Evolutionary conservation across 306 rosid species (phyloP).

Genomic region (Vicia villosa): DNA sequence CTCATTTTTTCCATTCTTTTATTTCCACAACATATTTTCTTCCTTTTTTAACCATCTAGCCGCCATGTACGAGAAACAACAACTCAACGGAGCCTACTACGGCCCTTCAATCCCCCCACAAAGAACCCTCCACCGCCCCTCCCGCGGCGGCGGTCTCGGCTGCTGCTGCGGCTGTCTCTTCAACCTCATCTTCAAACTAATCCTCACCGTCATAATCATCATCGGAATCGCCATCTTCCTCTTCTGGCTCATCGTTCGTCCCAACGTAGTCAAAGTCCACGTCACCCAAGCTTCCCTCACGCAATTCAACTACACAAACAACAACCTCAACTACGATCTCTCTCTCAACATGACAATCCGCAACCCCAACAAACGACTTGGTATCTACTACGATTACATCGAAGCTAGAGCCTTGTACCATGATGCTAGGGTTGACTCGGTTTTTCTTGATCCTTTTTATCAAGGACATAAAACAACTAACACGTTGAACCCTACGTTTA

Average conservation of each 20-base stretch:
- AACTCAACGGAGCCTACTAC: slow-evolving; percentile 79
- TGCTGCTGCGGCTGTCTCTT: slow-evolving; percentile 45
- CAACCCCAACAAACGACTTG: slow-evolving; percentile 70
- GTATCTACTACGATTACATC: slow-evolving; percentile 67
- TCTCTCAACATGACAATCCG: slow-evolving; percentile 53
- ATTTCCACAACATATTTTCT: background rate
- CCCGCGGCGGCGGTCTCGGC: slow-evolving; percentile 40
- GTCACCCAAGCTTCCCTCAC: slow-evolving; percentile 48
- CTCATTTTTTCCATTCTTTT: background rate
- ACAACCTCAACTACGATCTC: slow-evolving; percentile 40
- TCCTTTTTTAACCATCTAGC: background rate
- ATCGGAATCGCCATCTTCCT: slow-evolving; percentile 37
- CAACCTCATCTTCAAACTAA: slow-evolving; percentile 40
- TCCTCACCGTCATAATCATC: slow-evolving; percentile 35
- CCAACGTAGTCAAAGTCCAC: slow-evolving; percentile 43
- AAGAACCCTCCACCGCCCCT: slow-evolving; percentile 48
- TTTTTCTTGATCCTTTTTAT: slow-evolving; percentile 43
- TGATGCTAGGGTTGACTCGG: slow-evolving; percentile 41
- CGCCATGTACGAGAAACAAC: slow-evolving; percentile 54
- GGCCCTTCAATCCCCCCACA: slow-evolving; percentile 79
- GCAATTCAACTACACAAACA: slow-evolving; percentile 38
- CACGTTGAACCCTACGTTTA: slow-evolving; percentile 39
- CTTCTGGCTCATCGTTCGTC: slow-evolving; percentile 55
- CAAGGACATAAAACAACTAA: slow-evolving; percentile 71
- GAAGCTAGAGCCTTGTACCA: slow-evolving; percentile 54